phyloP scores from a whole-genome alignment of 768 basidiomycete species.

The Tephrocybe rancida region DNA sequence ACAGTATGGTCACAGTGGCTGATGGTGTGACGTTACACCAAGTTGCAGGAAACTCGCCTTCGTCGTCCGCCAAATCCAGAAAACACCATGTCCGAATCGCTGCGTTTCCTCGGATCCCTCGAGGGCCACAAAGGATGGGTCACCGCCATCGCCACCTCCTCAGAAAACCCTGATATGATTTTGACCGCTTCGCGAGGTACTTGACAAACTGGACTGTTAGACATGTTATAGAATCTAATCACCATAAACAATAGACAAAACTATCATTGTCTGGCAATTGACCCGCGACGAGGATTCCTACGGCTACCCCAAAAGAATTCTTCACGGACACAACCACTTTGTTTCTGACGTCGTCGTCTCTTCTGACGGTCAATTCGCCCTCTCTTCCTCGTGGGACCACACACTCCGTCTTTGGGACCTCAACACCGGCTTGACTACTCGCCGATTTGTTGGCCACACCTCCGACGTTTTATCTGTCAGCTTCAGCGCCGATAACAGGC shows the following conservation, averaged over 20 bases:
- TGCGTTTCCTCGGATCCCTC: conserved; percentile 91
- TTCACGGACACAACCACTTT: conserved; percentile 99
- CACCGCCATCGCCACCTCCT: conserved; percentile 97
- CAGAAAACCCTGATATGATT: conserved; percentile 99
- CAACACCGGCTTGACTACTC: conserved; percentile 95
- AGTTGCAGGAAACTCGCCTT: conserved; percentile 30
- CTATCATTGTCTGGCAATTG: conserved; percentile 98
- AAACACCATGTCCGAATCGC: conserved; percentile 74
- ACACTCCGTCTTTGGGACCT: conserved; percentile 99
- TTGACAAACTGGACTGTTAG: conserved; percentile 14
- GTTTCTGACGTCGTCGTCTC: conserved; percentile 99
- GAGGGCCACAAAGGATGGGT: conserved; percentile 97
- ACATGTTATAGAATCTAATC: conserved; percentile 18
- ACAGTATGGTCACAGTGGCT: conserved; percentile 70
- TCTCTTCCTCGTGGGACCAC: conserved; percentile 99
- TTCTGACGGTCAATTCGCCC: conserved; percentile 98
- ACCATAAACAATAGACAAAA: conserved; percentile 78
- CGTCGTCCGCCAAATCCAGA: conserved; percentile 34
- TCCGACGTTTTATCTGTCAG: conserved; percentile 98
- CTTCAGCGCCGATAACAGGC: conserved; percentile 99
- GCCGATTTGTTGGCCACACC: conserved; percentile 97
- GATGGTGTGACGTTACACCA: conserved; percentile 40
- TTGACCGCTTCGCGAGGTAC: conserved; percentile 96
- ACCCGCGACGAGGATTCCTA: conserved; percentile 91
- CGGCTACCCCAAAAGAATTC: conserved; percentile 96